phyloP scores from a whole-genome alignment of 176 grass and related monocot genomes.

The Oryza nivara region DNA sequence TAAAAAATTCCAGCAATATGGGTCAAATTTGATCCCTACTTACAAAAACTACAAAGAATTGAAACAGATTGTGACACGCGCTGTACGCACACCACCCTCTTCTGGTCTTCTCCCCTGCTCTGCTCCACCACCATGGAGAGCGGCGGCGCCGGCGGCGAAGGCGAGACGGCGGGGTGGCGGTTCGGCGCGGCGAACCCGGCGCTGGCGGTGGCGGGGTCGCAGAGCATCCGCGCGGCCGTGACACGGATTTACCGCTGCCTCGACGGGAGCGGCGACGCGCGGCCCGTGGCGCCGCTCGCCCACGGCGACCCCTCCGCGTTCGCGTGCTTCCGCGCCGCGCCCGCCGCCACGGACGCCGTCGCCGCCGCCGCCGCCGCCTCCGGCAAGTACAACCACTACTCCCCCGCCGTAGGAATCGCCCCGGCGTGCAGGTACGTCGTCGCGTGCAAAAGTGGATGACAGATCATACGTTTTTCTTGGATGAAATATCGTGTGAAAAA shows the following conservation, averaged over 20 bases:
- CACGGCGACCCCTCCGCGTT: conserved; percentile 53
- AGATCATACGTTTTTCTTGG: too few species aligned
- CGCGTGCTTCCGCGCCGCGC: conserved; percentile 41
- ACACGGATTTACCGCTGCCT: background rate
- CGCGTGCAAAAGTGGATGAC: too few species aligned
- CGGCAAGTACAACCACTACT: conserved; percentile 35
- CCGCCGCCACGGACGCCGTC: conserved; percentile 26
- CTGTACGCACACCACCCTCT: too few species aligned
- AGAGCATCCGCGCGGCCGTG: conserved; percentile 28
- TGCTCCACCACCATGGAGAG: conserved; percentile 1
- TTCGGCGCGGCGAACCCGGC: conserved; percentile 39
- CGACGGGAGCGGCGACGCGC: conserved; percentile 16
- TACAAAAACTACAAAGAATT: too few species aligned
- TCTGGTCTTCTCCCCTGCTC: too few species aligned
- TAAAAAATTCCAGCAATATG: too few species aligned
- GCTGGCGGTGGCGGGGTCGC: conserved; percentile 11
- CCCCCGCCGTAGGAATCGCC: background rate
- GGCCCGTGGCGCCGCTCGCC: conserved; percentile 38
- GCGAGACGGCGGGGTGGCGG: conserved; percentile 17
- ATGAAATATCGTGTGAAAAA: too few species aligned
- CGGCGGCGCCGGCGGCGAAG: background rate
- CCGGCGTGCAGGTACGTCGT: conserved; percentile 36
- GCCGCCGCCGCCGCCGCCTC: background rate
- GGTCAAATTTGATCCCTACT: too few species aligned
- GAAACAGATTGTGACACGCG: too few species aligned